Evolutionary conservation across 2,329 filamentous ascomycete genomes (phyloP).

Genomic region (Colletotrichum musae): DNA sequence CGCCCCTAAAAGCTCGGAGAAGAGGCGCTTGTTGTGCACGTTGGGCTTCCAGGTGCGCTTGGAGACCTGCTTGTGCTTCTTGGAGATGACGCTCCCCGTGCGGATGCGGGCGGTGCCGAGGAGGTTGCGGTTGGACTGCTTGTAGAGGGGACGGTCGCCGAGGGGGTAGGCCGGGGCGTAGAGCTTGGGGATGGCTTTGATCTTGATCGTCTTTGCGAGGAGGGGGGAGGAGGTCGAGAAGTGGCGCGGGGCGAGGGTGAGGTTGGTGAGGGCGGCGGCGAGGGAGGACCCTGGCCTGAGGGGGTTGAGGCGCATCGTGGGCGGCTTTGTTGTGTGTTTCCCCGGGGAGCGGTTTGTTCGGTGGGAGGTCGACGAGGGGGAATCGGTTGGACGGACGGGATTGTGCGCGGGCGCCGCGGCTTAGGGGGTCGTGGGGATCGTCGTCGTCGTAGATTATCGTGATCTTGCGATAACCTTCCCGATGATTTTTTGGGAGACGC

Average conservation of each 20-base stretch:
- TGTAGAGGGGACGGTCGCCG: constrained; percentile 79
- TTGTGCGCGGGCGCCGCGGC: background rate
- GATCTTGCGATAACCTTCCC: background rate
- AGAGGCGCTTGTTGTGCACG: constrained; percentile 78
- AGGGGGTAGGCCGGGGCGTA: constrained; percentile 80
- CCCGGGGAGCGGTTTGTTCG: constrained; percentile 50
- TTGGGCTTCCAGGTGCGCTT: constrained; percentile 84
- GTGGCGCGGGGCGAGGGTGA: constrained; percentile 26
- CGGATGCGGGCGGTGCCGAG: constrained; percentile 80
- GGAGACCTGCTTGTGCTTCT: constrained; percentile 78
- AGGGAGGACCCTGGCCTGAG: constrained; percentile 13
- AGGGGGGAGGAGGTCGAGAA: constrained; percentile 56
- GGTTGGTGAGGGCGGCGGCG: constrained; percentile 21
- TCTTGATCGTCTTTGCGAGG: constrained; percentile 58
- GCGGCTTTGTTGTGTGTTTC: background rate
- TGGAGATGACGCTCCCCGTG: constrained; percentile 83
- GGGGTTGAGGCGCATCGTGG: constrained; percentile 20
- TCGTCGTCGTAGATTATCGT: constrained; percentile 1
- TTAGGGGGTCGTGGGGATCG: background rate
- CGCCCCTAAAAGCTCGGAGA: constrained; percentile 72
- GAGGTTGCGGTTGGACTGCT: constrained; percentile 83
- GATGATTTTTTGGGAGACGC: constrained; percentile 25
- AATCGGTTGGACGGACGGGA: constrained; percentile 42
- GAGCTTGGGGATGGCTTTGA: constrained; percentile 60
- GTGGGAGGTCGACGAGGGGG: constrained; percentile 49